Base-by-base conservation (phyloP, 305 asterid genomes). In the Plantago rigida region DNA sequence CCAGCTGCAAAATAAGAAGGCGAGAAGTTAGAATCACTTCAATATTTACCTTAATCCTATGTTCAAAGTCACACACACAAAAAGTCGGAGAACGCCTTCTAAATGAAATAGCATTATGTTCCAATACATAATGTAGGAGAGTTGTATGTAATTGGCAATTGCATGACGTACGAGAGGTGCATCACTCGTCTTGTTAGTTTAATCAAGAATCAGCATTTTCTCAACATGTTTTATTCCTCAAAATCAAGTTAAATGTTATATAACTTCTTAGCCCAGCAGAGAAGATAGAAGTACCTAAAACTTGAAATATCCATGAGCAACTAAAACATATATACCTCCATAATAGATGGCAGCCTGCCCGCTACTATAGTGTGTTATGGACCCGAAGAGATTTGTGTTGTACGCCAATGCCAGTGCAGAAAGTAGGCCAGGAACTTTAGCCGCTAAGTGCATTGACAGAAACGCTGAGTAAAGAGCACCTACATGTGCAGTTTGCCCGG, bases 261-360 rank as follows among this genome's bases (percentile, higher is more conserved):
- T 17, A 17, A 17, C 19, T 17, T 17, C 19, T 17, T 17, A 17
- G 19, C 19, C 26, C 44, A 36, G 12, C 19, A 53, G 1, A 1
- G 15, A 52, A 24, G 9, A 53, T 13, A 47, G 14, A 52, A 9
- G 58, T 9, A 26, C 55, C 10, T 7, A 9, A 31, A 9, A 1
- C 3, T 11, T 10, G 0, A 41, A 12, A 22, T 36, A 1, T 12
- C 0, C 5, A 42, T 2, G 8, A 6, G 48, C 3, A 48, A 60
- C 17, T 62, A 59, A 31, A 0, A 15, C 29, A 31, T 17, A 17
- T 17, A 17, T 74, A 86, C 95, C 95, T 72, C 91, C 94, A 55
- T 73, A 86, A 62, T 89, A 89, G 24, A 89, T 75, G n/a, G 91
- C 96, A 46, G 96, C 91, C 66, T 89, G 95, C 46, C 95, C 96